phyloP scores from a whole-genome alignment of 2,329 filamentous ascomycete species.

The Penicillium fuscoglaucum region DNA sequence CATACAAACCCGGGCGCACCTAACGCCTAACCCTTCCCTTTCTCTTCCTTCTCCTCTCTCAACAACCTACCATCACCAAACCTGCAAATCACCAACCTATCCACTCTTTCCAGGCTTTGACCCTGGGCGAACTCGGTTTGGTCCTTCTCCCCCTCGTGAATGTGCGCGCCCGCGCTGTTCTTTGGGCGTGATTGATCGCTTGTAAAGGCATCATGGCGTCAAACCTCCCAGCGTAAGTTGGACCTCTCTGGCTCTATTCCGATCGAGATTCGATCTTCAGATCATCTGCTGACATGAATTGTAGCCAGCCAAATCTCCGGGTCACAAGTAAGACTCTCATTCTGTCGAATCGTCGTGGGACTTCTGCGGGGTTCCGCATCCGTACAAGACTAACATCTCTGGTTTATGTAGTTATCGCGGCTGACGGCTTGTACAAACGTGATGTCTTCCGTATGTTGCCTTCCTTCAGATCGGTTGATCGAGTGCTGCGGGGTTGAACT shows the following conservation, averaged over 20 bases:
- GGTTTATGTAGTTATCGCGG: conserved; percentile 81
- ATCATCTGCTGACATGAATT: conserved; percentile 18
- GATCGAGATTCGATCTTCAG: not conserved
- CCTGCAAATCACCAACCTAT: conserved; percentile 14
- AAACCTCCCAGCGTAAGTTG: conserved; percentile 63
- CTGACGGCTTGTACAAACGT: conserved; percentile 96
- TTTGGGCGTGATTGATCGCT: conserved; percentile 39
- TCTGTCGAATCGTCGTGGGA: conserved; percentile 15
- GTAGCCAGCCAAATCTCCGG: conserved; percentile 80
- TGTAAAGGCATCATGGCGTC: conserved; percentile 53
- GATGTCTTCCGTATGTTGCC: conserved; percentile 92
- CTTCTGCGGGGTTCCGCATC: conserved; percentile 23
- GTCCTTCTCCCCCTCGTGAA: conserved; percentile 28
- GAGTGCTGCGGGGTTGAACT: conserved; percentile 16
- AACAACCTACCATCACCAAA: conserved; percentile 19
- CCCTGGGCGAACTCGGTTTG: conserved; percentile 16
- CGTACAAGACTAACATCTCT: conserved; percentile 24
- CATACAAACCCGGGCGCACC: conserved; percentile 21
- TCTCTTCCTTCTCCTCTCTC: conserved; percentile 20
- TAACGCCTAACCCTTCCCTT: conserved; percentile 19
- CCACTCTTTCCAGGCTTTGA: conserved; percentile 16
- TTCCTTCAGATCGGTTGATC: conserved; percentile 13
- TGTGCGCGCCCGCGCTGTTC: conserved; percentile 36
- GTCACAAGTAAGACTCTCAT: conserved; percentile 71
- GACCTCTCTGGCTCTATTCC: conserved; percentile 11